Percentiles rank a stretch among this genome's conserved stretches.
Evolutionary conservation across 2,329 filamentous ascomycete species (phyloP).

Genomic region (Boeremia exigua): DNA sequence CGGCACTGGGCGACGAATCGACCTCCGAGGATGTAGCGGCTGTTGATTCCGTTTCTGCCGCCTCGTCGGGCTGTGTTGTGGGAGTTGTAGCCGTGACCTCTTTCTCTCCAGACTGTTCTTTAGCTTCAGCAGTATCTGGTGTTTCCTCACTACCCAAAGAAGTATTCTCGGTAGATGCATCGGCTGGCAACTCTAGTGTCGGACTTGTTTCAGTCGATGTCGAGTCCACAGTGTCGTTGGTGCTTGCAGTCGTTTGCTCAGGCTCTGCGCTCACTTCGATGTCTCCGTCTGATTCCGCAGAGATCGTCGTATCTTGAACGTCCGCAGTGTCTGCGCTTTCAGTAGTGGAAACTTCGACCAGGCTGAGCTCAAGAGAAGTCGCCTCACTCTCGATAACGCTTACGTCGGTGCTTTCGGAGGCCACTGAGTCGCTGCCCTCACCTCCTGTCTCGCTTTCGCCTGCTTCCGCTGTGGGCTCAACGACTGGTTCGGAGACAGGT

Average conservation of each 20-base stretch:
- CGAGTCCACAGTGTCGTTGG: neutral
- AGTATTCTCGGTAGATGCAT: neutral
- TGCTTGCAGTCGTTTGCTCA: neutral
- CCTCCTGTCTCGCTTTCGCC: neutral
- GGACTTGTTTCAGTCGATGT: neutral
- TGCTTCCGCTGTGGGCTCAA: neutral
- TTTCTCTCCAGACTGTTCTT: neutral
- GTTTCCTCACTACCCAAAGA: neutral
- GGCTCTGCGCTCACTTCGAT: neutral
- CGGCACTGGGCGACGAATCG: neutral
- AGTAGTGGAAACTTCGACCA: neutral
- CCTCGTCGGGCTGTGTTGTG: neutral
- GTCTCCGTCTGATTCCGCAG: neutral
- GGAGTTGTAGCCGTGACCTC: neutral
- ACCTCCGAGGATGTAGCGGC: neutral
- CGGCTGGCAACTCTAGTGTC: neutral
- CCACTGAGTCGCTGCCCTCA: neutral
- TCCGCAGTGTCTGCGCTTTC: neutral
- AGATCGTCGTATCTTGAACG: neutral
- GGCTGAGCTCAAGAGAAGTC: neutral
- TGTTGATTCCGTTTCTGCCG: neutral
- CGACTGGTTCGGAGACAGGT: neutral
- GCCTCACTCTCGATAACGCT: conserved; percentile 5
- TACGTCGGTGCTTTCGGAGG: conserved; percentile 1
- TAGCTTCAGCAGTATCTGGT: neutral